Evolutionary conservation across 371 early-diverging fungal genomes (phyloP).

Genomic region (Mucor piriformis): DNA sequence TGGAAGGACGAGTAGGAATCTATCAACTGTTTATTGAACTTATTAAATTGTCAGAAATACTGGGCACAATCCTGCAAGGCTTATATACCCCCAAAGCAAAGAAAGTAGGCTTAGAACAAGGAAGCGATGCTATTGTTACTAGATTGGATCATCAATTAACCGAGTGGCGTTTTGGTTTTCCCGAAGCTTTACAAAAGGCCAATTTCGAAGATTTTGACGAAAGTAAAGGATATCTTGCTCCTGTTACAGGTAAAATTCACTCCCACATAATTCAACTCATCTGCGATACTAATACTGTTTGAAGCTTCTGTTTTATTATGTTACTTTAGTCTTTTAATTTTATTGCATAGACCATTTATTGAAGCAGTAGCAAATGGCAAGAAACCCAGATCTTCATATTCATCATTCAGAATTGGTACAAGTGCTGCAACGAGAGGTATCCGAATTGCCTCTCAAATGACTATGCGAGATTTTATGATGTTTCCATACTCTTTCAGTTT

Average conservation of each 20-base stretch:
- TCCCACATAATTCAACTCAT: background rate
- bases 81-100: slow-evolving; percentile 51
- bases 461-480: slow-evolving; percentile 42
- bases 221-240: slow-evolving; percentile 37
- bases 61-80: slow-evolving; percentile 47
- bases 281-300: background rate
- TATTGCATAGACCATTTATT: slow-evolving; percentile 54
- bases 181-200: slow-evolving; percentile 36
- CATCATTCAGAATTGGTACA: slow-evolving; percentile 48
- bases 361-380: slow-evolving; percentile 28
- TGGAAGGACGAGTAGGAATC: slow-evolving; percentile 31
- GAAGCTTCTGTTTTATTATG: slow-evolving; percentile 43
- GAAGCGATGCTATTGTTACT: slow-evolving; percentile 49
- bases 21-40: slow-evolving; percentile 49
- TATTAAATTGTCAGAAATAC: slow-evolving; percentile 46
- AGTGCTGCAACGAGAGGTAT: slow-evolving; percentile 51
- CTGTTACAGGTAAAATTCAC: slow-evolving; percentile 40
- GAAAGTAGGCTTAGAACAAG: slow-evolving; percentile 37
- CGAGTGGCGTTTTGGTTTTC: slow-evolving; percentile 49
- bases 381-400: slow-evolving; percentile 33
- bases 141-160: slow-evolving; percentile 46
- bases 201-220: slow-evolving; percentile 44
- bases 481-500: slow-evolving; percentile 51
- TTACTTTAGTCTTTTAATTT: slow-evolving; percentile 44
- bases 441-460: slow-evolving; percentile 40